Base-by-base conservation (phyloP, 192 early-diverging fungal genomes). In the Backusella macrospora region DNA sequence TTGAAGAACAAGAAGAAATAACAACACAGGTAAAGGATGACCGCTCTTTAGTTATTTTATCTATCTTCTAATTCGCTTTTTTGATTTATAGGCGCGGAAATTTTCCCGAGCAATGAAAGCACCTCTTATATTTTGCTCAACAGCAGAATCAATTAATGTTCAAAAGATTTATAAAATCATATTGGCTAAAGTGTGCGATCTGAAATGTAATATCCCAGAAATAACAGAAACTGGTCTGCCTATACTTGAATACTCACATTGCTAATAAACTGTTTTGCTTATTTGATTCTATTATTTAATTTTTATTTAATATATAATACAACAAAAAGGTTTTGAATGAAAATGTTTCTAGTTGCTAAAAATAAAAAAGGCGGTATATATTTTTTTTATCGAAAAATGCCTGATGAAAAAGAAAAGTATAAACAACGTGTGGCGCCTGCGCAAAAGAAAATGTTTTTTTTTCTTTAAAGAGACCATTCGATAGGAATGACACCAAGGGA, bases 131-230 rank as follows among this genome's bases (percentile, higher is more conserved):
- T 98, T 97, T 80, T 97, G 96, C 73, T 96, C 95, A 45, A 96
- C 95, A 15, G 87, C 95, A 34, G 91, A 95, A 70, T 93, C 94
- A 10, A 98, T 98, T 76, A 98, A 98, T 71, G 93, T 98, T 40
- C 94, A 98, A 86, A 93, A 96, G 76, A 96, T 98, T 65, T 98
- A 97, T 85, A 98, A 98, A 85, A 96, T 98, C 71, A 93, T 97
- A 2, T 76, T 98, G 15, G 89, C 91, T 59, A 96, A 96, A 78
- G 95, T 93, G 8, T 98, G 97, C 82, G 95, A 98, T 80, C 78
- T 98, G 71, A 91, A 92, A 65, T 96, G 95, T 72, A 97, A 92
- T 68, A 94, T 98, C 80, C 94, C 96, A 10, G 92, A 94, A 77
- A 96, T 98, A 47, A 90, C 89, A 38, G 94, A 96, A 73, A 83